Percentiles rank a stretch among this genome's conserved stretches.
Evolutionary conservation across 345 rosid species (phyloP).

Genomic region (Pistacia vera): DNA sequence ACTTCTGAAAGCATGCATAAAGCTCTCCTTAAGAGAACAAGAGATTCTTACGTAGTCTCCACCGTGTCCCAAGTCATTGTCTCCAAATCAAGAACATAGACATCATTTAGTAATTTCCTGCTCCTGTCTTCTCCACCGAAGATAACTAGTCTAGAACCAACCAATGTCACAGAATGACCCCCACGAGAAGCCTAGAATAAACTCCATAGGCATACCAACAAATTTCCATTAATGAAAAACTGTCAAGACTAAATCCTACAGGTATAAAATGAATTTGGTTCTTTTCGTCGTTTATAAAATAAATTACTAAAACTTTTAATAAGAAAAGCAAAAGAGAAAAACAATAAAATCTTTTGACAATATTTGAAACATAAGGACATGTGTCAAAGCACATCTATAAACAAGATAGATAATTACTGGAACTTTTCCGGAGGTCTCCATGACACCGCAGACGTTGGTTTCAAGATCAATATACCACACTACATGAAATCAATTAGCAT

Average conservation of each 20-base stretch:
- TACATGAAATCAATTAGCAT: conserved; percentile 36
- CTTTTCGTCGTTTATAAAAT: neutral
- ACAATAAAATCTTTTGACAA: neutral
- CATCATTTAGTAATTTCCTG: conserved; percentile 82
- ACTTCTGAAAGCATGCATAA: conserved; percentile 20
- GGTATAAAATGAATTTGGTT: neutral
- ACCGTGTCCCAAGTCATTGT: conserved; percentile 82
- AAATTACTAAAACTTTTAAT: neutral
- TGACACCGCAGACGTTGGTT: conserved; percentile 54
- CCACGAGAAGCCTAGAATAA: conserved; percentile 81
- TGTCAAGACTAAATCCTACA: neutral
- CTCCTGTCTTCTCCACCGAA: conserved; percentile 94
- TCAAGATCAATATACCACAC: conserved; percentile 80
- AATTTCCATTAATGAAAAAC: neutral
- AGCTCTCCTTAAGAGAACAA: conserved; percentile 2
- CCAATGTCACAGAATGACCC: conserved; percentile 86
- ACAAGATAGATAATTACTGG: conserved; percentile 52
- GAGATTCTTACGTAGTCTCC: conserved; percentile 65
- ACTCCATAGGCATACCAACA: conserved; percentile 20
- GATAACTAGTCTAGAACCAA: conserved; percentile 71
- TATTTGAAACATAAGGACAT: neutral
- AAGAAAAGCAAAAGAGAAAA: conserved; percentile 3
- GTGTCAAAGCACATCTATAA: neutral
- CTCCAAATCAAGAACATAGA: conserved; percentile 74
- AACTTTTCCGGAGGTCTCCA: conserved; percentile 71